Base-by-base conservation (phyloP, 73 alveolate species). In the Breviolum minutum region DNA sequence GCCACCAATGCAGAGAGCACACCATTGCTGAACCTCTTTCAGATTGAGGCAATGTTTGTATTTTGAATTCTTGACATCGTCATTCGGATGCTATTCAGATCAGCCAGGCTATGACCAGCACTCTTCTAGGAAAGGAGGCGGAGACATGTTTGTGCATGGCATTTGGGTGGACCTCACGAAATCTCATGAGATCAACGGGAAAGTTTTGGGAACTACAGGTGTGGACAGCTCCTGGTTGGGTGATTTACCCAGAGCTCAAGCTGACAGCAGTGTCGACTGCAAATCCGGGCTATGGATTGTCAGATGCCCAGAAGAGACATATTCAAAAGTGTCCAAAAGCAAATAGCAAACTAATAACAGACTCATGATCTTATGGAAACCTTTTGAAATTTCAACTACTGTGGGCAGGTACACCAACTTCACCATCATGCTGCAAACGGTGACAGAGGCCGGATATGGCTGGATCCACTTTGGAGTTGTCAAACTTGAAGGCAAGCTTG, bases 221-320 rank as follows among this genome's bases (percentile, higher is more conserved):
- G 32, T 90, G 96, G 96, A 90, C 96, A 13, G 96, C 96, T 24
- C 96, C 96, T 22, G 96, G 96, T 68, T 90, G 96, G 96, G 96
- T 90, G 22, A 90, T 90, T 24, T 90, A 70, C 96, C 96, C 96
- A 62, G 96, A 90, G 84, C 96, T 90, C 40, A 90, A 79, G 32
- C 12, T 90, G 76, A 90, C 96, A 10, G 32, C 96, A 5, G 96
- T 90, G 96, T 61, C 79, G 30, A 90, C 96, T 16, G 96, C 96
- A 61, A 90, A 90, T 48, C 87, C 87, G 79, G 96, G 96, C 87
- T 90, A 90, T 74, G 96, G 96, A 90, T 62, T 90, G 96, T 62
- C 85, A 6, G 86, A 87, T 29, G 68, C 87, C 7, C 85, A 13
- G 48, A 5, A 5, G 20, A 22, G 83, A 8, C 16, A 40, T 40